Conservation (phyloP, 768 basidiomycete species). For the Termitomyces sp. region DNA sequence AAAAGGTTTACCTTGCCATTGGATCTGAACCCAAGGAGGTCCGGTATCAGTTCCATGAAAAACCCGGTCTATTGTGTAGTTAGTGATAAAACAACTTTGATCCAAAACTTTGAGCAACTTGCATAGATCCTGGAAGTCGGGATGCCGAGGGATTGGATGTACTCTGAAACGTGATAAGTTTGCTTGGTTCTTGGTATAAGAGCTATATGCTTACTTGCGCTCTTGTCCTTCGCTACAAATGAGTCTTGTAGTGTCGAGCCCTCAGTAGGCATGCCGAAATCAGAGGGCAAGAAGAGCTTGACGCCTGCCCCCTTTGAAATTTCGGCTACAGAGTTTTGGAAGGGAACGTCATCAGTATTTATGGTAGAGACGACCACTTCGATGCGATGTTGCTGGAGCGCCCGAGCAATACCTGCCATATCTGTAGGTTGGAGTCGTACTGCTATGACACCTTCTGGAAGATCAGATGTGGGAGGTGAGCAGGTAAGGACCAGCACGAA, state of each 20-base stretch:
- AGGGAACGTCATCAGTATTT: not conserved
- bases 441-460: slow-evolving; percentile 2
- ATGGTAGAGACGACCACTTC: slow-evolving; percentile 10
- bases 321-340: slow-evolving; percentile 8
- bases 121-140: slow-evolving; percentile 8
- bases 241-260: not conserved
- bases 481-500: slow-evolving; percentile 6
- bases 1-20: slow-evolving; percentile 9
- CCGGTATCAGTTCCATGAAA: slow-evolving; percentile 7
- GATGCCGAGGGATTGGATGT: slow-evolving; percentile 10
- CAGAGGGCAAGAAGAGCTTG: slow-evolving; percentile 12
- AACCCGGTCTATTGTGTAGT: not conserved
- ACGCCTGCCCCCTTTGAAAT: slow-evolving; percentile 10
- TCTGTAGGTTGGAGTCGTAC: slow-evolving; percentile 1
- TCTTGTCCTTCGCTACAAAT: slow-evolving; percentile 6
- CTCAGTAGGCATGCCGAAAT: slow-evolving; percentile 7
- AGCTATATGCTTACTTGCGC: slow-evolving; percentile 2
- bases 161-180: slow-evolving; percentile 4
- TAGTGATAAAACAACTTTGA: not conserved
- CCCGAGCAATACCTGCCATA: slow-evolving; percentile 4
- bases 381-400: slow-evolving; percentile 2
- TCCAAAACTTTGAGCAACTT: not conserved
- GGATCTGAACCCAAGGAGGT: slow-evolving; percentile 2
- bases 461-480: not conserved
- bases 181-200: not conserved